Evolutionary conservation across 2,329 filamentous ascomycete genomes (phyloP), one percentile per base, ranked within the genome.

Genomic region (Talaromyces sp.): DNA sequence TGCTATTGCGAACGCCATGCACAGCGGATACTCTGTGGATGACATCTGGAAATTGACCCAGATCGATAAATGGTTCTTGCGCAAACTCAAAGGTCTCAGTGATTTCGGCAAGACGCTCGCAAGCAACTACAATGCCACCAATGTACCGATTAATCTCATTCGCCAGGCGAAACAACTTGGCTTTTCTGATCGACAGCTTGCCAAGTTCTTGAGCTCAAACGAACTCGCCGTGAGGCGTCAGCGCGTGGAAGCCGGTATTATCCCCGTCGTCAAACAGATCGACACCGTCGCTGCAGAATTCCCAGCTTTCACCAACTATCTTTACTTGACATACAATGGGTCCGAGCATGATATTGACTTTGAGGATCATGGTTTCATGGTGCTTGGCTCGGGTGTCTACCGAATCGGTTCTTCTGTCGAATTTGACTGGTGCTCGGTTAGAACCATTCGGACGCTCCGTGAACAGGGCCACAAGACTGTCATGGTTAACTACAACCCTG

Each of bases 11-110:
- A 98, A 99, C 71, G 95, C 95, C 50, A 98, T 99, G 94, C 87
- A 93, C 73, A 83, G 89, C 61, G 95, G 94, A 34, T 99, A 98
- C 79, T 89, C 87, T 4, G 93, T 98, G 40, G 91, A 98, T 73
- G 95, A 96, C 79, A 96, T 99, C 74, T 97, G 93, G 92, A 91
- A 97, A 75, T 84, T 98, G 81, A 99, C 95, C 72, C 92, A 94
- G 80, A 99, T 99, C 70, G 95, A 98, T 81, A 96, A 96, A 78
- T 99, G 95, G 95, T 99, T 98, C 83, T 80, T 99, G 67, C 88
- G 86, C 78, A 93, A 92, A 76, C 87, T 99, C 62, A 96, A 96
- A 85, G 89, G 89, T 31, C 82, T 99, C 9, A 96, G 88, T 77
- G 86, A 96, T 79, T 97, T 98, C 69, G 88, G 88, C 73, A 94